A percentile compares a stretch with the other conserved stretches of the same genome.
These are phyloP conservation scores for Takashimella koratensis DNA, from an alignment of 1,284 basidiomycete species.

Conservation along the genomic window DNA sequence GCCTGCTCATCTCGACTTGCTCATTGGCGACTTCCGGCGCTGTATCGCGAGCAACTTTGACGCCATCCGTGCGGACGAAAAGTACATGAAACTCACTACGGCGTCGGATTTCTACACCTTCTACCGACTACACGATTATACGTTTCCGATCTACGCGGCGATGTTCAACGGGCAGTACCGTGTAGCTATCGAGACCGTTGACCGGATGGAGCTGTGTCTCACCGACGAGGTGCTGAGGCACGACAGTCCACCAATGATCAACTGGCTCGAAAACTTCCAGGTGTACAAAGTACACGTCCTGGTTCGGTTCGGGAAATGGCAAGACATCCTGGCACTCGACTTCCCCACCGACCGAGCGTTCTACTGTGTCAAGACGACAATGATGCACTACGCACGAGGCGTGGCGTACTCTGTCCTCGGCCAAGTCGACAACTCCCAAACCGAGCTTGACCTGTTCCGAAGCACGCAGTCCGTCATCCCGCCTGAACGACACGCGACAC, in stretches of 20 bases:
- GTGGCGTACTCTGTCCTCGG: constrained; percentile 30
- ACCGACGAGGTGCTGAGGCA: constrained; percentile 25
- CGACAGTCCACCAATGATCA: constrained; percentile 23
- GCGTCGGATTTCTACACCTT: constrained; percentile 33
- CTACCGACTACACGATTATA: constrained; percentile 41
- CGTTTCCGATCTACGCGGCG: constrained; percentile 38
- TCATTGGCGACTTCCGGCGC: constrained; percentile 42
- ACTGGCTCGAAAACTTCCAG: constrained; percentile 38
- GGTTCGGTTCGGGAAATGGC: constrained; percentile 42
- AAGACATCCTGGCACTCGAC: constrained; percentile 27
- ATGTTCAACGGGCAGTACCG: constrained; percentile 40
- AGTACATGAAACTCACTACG: constrained; percentile 20
- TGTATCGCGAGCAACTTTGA: constrained; percentile 29
- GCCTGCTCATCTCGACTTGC: constrained; percentile 42
- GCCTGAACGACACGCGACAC: constrained; percentile 25
- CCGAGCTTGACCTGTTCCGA: constrained; percentile 23
- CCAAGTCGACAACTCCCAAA: constrained; percentile 15
- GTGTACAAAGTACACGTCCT: constrained; percentile 32
- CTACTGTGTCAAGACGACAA: constrained; percentile 32
- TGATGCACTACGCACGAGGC: constrained; percentile 34
- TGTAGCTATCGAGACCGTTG: constrained; percentile 26
- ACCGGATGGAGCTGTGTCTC: constrained; percentile 30
- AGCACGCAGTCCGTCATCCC: constrained; percentile 16
- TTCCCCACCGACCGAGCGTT: constrained; percentile 25
- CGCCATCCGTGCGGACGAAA: constrained; percentile 34